Evolutionary conservation across 1,284 basidiomycete species (phyloP).

Genomic region (Irpex sp.): DNA sequence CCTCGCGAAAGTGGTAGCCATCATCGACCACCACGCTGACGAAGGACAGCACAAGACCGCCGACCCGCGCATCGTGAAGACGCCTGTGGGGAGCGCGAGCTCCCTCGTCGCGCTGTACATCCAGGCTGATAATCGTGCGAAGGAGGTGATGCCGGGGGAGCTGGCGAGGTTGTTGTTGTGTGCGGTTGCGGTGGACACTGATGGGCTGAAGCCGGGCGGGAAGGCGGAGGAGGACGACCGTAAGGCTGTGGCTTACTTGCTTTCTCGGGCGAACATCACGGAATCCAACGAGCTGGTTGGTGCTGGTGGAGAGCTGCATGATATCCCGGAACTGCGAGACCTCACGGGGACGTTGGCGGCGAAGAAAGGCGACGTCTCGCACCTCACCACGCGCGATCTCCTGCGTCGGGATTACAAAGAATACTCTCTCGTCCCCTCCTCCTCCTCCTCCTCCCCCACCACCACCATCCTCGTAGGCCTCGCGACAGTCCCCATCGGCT

Average conservation of each 20-base stretch:
- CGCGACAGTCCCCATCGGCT: constrained; percentile 20
- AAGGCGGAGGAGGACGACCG: constrained; percentile 63
- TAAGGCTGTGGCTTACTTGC: constrained; percentile 55
- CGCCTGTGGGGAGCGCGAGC: constrained; percentile 71
- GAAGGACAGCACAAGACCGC: constrained; percentile 67
- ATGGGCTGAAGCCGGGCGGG: constrained; percentile 67
- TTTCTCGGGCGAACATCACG: constrained; percentile 39
- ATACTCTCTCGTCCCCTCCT: constrained; percentile 46
- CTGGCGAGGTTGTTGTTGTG: constrained; percentile 76
- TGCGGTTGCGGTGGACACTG: constrained; percentile 81
- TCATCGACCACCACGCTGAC: constrained; percentile 95
- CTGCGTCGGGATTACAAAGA: constrained; percentile 92
- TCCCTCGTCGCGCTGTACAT: constrained; percentile 68
- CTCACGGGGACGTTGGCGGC: constrained; percentile 47
- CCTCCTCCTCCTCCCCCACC: no score
- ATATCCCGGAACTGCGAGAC: constrained; percentile 36
- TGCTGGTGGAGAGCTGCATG: constrained; percentile 16
- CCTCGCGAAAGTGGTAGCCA: constrained; percentile 66
- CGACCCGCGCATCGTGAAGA: constrained; percentile 56
- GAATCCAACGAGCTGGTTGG: neutral
- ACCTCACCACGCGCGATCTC: constrained; percentile 70
- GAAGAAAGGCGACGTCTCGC: constrained; percentile 67
- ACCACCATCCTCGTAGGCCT: constrained; percentile 48
- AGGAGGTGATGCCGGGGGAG: constrained; percentile 60
- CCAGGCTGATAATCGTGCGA: constrained; percentile 35